Conservation (phyloP, 2,329 filamentous ascomycete genomes). For the Hymenoscyphus scutula region DNA sequence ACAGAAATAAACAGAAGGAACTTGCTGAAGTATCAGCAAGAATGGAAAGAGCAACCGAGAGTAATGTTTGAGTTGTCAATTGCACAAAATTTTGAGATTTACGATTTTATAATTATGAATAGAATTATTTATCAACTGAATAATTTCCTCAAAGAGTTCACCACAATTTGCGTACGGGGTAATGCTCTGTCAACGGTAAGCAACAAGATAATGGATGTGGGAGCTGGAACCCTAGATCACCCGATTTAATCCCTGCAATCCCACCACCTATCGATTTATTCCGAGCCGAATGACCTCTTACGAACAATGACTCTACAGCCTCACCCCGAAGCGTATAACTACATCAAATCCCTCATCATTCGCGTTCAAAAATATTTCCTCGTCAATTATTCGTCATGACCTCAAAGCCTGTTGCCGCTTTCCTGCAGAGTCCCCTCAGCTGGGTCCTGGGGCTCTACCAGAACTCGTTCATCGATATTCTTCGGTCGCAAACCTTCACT, state of each 20-base stretch:
- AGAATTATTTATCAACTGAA: no score
- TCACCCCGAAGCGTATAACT: not conserved
- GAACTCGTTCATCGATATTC: not conserved
- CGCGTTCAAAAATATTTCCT: not conserved
- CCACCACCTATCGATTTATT: no score
- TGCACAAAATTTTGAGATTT: no score
- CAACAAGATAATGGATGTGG: no score
- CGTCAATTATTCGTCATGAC: not conserved
- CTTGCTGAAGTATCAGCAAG: not conserved
- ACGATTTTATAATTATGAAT: no score
- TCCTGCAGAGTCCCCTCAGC: not conserved
- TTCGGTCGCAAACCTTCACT: constrained; percentile 6
- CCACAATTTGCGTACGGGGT: no score
- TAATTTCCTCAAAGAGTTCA: no score
- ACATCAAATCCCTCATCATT: not conserved
- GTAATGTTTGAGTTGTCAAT: no score
- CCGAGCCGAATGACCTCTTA: not conserved
- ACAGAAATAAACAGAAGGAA: not conserved
- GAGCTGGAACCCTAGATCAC: no score
- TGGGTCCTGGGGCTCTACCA: not conserved
- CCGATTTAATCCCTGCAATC: no score
- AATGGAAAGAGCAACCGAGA: no score
- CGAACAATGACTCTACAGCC: not conserved
- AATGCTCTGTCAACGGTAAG: no score
- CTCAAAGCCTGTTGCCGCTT: not conserved